Percentiles rank a stretch among this genome's conserved stretches.
Evolutionary conservation across 768 basidiomycete species (phyloP).

Genomic region (Sarcodon aspratus): DNA sequence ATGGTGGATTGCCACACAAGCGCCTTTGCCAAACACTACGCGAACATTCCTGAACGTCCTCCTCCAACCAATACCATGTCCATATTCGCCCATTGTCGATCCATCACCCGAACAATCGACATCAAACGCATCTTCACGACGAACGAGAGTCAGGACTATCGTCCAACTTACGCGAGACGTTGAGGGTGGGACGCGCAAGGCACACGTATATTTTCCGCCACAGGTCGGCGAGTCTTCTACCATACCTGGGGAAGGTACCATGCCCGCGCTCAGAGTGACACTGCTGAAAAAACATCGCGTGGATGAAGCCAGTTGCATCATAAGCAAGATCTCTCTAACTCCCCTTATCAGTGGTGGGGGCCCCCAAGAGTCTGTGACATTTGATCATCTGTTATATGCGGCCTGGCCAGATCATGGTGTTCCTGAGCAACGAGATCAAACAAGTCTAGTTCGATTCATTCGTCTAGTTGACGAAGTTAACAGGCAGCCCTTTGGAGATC

Average conservation of each 20-base stretch:
- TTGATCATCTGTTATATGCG: slow-evolving; percentile 62
- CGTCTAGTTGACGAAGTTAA: slow-evolving; percentile 56
- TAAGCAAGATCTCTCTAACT: slow-evolving; percentile 47
- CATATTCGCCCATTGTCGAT: slow-evolving; percentile 1
- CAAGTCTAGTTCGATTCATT: slow-evolving; percentile 49
- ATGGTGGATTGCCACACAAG: slow-evolving; percentile 83
- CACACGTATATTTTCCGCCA: slow-evolving; percentile 66
- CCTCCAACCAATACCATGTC: slow-evolving; percentile 30
- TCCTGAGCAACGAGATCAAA: slow-evolving; percentile 48
- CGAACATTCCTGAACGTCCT: slow-evolving; percentile 72
- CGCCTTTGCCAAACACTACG: slow-evolving; percentile 56
- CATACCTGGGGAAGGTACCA: slow-evolving; percentile 21
- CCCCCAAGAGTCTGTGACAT: slow-evolving; percentile 29
- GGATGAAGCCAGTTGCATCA: slow-evolving; percentile 46
- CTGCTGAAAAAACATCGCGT: slow-evolving; percentile 34
- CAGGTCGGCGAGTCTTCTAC: slow-evolving; percentile 37
- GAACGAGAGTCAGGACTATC: slow-evolving; percentile 53
- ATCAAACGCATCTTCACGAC: slow-evolving; percentile 4
- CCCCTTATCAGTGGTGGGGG: slow-evolving; percentile 11
- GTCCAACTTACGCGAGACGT: slow-evolving; percentile 71
- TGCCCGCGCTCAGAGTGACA: slow-evolving; percentile 44
- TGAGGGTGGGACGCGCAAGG: slow-evolving; percentile 65
- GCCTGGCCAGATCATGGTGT: slow-evolving; percentile 85
- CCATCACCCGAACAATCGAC: neutral
- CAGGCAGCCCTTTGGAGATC: slow-evolving; percentile 29